Conservation (phyloP, 2,329 filamentous ascomycete species). For the Penicillium sclerotiorum region DNA sequence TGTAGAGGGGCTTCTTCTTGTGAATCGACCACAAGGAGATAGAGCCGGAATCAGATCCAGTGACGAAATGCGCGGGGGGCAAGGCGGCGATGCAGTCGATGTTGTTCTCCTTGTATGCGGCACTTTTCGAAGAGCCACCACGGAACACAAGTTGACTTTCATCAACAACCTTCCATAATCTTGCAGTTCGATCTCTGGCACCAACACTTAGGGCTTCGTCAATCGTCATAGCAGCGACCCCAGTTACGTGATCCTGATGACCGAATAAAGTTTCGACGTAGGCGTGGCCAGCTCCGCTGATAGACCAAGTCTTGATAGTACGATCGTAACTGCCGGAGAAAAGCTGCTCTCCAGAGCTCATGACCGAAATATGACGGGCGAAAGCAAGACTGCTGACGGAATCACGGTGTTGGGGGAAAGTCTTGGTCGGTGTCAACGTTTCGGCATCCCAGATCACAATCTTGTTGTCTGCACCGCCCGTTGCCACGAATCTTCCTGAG, state of each 20-base stretch:
- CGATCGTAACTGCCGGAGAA: constrained; percentile 90
- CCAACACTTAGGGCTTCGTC: constrained; percentile 92
- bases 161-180: constrained; percentile 94
- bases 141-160: constrained; percentile 95
- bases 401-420: constrained; percentile 91
- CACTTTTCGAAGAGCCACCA: constrained; percentile 63
- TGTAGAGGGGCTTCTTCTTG: constrained; percentile 92
- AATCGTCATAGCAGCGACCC: constrained; percentile 78
- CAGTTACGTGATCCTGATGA: constrained; percentile 87
- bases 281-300: constrained; percentile 75
- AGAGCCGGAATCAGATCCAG: constrained; percentile 87
- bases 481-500: constrained; percentile 88
- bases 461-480: constrained; percentile 80
- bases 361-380: constrained; percentile 67
- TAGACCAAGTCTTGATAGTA: constrained; percentile 92
- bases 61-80: constrained; percentile 88
- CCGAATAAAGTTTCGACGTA: constrained; percentile 96
- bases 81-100: constrained; percentile 92
- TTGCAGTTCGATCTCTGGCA: constrained; percentile 84
- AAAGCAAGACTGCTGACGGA: constrained; percentile 84
- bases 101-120: constrained; percentile 70
- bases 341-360: constrained; percentile 71
- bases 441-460: constrained; percentile 87
- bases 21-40: constrained; percentile 84
- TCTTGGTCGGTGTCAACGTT: constrained; percentile 74